Percentiles rank a stretch among this genome's conserved stretches.
Evolutionary conservation across 2,329 filamentous ascomycete genomes (phyloP).

Genomic region (Penicillium sp.): DNA sequence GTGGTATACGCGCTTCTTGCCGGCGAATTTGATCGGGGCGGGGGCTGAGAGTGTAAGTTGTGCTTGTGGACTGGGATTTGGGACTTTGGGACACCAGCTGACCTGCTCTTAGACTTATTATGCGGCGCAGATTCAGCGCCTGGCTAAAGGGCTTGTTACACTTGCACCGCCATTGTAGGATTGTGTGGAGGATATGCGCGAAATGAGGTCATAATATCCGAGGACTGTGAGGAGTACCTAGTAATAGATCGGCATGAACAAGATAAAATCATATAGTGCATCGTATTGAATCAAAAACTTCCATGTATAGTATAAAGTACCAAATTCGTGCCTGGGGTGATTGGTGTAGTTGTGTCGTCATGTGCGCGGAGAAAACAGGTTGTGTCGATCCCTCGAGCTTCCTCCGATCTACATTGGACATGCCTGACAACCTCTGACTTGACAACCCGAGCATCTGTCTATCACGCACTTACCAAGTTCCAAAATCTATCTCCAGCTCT

Average conservation of each 20-base stretch:
- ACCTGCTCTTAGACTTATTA: slow-evolving; percentile 20
- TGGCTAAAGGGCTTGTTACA: slow-evolving; percentile 21
- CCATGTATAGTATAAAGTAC: neutral
- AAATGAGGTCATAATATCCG: neutral
- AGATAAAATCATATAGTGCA: too few species aligned
- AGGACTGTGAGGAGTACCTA: neutral
- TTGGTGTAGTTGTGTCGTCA: slow-evolving; percentile 8
- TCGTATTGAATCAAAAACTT: neutral
- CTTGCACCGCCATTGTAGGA: slow-evolving; percentile 17
- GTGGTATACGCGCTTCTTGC: slow-evolving; percentile 24
- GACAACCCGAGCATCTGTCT: too few species aligned
- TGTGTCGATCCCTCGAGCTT: neutral
- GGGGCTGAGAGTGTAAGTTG: slow-evolving; percentile 34
- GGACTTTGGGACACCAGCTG: slow-evolving; percentile 8
- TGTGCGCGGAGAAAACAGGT: slow-evolving; percentile 12
- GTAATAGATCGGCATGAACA: too few species aligned
- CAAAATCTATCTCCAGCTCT: neutral
- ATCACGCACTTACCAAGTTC: too few species aligned
- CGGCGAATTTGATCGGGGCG: slow-evolving; percentile 29
- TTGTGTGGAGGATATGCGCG: neutral
- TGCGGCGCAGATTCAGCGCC: slow-evolving; percentile 17
- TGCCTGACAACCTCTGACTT: too few species aligned
- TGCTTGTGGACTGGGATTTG: neutral
- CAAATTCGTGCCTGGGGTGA: neutral
- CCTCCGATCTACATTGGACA: neutral